Base-by-base conservation (phyloP, 352 stramenopile genomes). In the Phytopythium montanum region DNA sequence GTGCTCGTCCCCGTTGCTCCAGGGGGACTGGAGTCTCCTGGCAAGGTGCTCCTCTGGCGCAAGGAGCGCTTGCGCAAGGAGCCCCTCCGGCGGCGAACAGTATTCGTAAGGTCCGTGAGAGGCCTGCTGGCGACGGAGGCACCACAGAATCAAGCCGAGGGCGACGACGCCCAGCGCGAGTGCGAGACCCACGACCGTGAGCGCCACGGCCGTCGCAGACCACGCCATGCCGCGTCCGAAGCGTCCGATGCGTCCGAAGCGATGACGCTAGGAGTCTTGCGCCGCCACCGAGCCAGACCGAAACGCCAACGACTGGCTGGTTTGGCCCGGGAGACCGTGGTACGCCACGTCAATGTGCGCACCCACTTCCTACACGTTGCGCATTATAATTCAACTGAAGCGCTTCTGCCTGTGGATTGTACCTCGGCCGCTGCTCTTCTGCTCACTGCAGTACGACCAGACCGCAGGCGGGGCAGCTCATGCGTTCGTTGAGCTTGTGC, bases 391-490 rank as follows among this genome's bases (percentile, higher is more conserved):
- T 19, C 7, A 18, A 46, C 39, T n/a, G n/a, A n/a, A n/a, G n/a
- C n/a, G n/a, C n/a, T n/a, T n/a, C 2, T 46, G 39, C 5, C 25
- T 19, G 39, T 19, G 2, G 21, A 18, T 8, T 25, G 13, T 53
- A 0, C 8, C 4, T 18, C 38, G 25, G n/a, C 25, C 16, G 14
- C 1, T 36, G 9, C n/a, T 19, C 18, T 5, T 16, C 2, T 25
- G 7, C 16, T 55, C 28, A 55, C 18, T 25, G 26, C 4, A 10
- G 5, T 6, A 70, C 50, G 38, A 23, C 23, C 21, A 68, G 58
- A 2, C 64, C 55, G 31, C 74, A 81, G 0, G 66, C 70, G 14
- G 72, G 72, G 18, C 75, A 81, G 18, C 31, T 60, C 57, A 81
- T 76, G 33, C 29, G 39, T 42, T 69, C 58, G 59, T 85, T 85